These are phyloP conservation scores for Houttuynia cordata DNA, from an alignment of 164 flowering plant species.

Conservation along the genomic window DNA sequence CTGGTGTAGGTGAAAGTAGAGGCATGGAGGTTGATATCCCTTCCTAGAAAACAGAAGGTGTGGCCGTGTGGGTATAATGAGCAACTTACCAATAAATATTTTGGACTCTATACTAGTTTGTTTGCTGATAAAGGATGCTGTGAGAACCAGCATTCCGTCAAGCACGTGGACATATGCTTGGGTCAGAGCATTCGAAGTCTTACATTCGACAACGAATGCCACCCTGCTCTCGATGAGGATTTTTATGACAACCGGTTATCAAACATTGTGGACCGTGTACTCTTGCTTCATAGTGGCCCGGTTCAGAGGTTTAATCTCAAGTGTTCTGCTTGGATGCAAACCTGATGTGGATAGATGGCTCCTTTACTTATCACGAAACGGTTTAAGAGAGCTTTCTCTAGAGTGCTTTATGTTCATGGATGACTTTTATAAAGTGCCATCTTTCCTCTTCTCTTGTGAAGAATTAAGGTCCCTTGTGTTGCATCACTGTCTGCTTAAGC, in stretches of 20 bases:
- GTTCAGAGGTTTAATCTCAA: slow-evolving; percentile 36
- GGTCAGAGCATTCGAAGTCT: slow-evolving; percentile 31
- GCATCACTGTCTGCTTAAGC: no score
- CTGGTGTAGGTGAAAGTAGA: no score
- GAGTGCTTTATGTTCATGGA: no score
- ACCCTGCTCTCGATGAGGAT: slow-evolving; percentile 11
- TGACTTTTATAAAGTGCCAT: no score
- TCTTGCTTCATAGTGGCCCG: slow-evolving; percentile 41
- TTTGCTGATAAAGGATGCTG: slow-evolving; percentile 44
- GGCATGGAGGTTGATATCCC: no score
- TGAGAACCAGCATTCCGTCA: slow-evolving; percentile 45
- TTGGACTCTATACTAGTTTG: slow-evolving; percentile 31
- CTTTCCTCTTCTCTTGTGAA: no score
- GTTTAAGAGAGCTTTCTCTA: no score
- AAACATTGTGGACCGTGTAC: slow-evolving; percentile 37
- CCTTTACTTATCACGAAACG: slow-evolving; percentile 10
- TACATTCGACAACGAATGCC: slow-evolving; percentile 33
- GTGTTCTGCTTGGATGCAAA: slow-evolving; percentile 33
- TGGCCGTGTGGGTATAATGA: slow-evolving; percentile 31
- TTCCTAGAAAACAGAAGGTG: no score
- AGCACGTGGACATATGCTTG: slow-evolving; percentile 52
- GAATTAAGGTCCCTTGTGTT: no score
- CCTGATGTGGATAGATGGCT: no score
- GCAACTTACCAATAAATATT: slow-evolving; percentile 36
- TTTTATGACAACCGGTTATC: slow-evolving; percentile 3